These are phyloP conservation scores for Monilinia fructigena DNA, from an alignment of 2,329 filamentous ascomycete species.

Conservation along the genomic window DNA sequence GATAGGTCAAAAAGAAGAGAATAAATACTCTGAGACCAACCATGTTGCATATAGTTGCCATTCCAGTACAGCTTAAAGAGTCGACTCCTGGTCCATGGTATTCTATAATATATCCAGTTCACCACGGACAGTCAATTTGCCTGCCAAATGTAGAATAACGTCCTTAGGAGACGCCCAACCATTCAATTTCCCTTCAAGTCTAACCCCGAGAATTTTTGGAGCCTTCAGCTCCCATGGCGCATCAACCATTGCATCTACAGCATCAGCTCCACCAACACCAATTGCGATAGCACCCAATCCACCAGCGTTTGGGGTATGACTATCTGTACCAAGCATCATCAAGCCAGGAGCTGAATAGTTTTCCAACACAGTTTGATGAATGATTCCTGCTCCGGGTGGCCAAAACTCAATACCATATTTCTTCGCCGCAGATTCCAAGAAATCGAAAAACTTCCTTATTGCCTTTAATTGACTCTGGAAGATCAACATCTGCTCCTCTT, in stretches of 20 bases:
- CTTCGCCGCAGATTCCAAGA: conserved; percentile 86
- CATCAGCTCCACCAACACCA: conserved; percentile 94
- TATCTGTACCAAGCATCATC: conserved; percentile 99
- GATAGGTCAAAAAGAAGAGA: background rate
- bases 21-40: background rate
- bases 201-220: conserved; percentile 83
- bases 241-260: conserved; percentile 93
- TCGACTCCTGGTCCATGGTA: conserved; percentile 90
- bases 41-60: conserved; percentile 89
- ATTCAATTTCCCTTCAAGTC: conserved; percentile 76
- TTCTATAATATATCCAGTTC: conserved; percentile 92
- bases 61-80: conserved; percentile 85
- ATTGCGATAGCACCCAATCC: conserved; percentile 92
- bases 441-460: conserved; percentile 99
- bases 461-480: conserved; percentile 79
- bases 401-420: conserved; percentile 95
- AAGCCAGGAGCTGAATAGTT: conserved; percentile 96
- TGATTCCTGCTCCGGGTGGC: conserved; percentile 90
- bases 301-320: conserved; percentile 96
- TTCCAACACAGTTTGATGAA: conserved; percentile 96
- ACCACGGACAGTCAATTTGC: conserved; percentile 85
- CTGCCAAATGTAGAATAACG: conserved; percentile 85
- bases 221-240: conserved; percentile 98
- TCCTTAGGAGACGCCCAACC: conserved; percentile 97
- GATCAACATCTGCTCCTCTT: conserved; percentile 81